Evolutionary conservation across 805 yeast species (phyloP).

Genomic region (Zygotorulaspora florentina): DNA sequence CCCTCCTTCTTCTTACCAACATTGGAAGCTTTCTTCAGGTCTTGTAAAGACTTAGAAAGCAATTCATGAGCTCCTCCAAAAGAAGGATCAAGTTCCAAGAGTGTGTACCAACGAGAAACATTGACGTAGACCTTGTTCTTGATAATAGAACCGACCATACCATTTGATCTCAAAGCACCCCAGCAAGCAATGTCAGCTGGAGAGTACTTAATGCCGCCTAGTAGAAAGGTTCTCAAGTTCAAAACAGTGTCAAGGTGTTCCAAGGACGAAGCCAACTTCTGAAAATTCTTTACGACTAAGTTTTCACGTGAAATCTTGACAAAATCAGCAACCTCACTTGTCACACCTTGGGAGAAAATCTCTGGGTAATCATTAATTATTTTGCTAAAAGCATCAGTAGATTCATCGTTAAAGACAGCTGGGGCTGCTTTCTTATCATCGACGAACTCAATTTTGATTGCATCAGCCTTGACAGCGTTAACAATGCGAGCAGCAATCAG

Average conservation of each 20-base stretch:
- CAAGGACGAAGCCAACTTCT: conserved; percentile 70
- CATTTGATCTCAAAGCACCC: conserved; percentile 92
- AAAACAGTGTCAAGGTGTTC: conserved; percentile 79
- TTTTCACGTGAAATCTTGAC: conserved; percentile 60
- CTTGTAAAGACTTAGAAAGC: conserved; percentile 65
- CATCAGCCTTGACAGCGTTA: conserved; percentile 47
- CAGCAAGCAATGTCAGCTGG: conserved; percentile 83
- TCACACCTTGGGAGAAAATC: conserved; percentile 28
- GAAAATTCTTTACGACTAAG: conserved; percentile 80
- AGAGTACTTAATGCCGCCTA: conserved; percentile 58
- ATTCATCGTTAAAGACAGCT: conserved; percentile 45
- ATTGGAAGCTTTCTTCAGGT: conserved; percentile 66
- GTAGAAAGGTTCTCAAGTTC: conserved; percentile 75
- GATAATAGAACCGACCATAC: conserved; percentile 85
- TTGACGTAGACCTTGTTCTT: conserved; percentile 81
- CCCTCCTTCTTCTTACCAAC: conserved; percentile 70
- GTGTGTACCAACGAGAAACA: conserved; percentile 89
- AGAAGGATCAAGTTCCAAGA: conserved; percentile 59
- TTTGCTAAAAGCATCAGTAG: conserved; percentile 43
- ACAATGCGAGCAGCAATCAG: conserved; percentile 74
- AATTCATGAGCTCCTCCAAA: conserved; percentile 69
- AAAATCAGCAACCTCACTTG: conserved; percentile 54
- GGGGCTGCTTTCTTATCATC: conserved; percentile 67
- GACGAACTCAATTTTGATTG: conserved; percentile 58
- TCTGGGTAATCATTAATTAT: conserved; percentile 53